phyloP scores from a whole-genome alignment of 331 rosid species.

The Acacia pycnantha region DNA sequence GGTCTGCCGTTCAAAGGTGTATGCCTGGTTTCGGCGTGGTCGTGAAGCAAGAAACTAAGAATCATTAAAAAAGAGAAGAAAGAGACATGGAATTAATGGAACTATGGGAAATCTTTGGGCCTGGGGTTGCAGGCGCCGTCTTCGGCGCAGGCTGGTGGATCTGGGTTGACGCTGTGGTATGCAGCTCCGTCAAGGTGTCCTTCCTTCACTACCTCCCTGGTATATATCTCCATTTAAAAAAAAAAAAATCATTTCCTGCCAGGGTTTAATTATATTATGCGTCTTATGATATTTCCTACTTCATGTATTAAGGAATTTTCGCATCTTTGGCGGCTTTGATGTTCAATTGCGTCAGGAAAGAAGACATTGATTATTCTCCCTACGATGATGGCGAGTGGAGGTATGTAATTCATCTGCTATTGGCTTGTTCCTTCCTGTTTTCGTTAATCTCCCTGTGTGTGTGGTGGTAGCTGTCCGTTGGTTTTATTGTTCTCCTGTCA shows the following conservation, averaged over 20 bases:
- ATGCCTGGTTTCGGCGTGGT: not conserved
- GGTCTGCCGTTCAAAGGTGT: not conserved
- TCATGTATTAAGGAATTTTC: slow-evolving; percentile 55
- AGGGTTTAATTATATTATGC: slow-evolving; percentile 49
- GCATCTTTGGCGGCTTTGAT: slow-evolving; percentile 92
- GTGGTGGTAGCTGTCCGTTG: not conserved
- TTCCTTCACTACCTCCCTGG: slow-evolving; percentile 97
- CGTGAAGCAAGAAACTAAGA: not conserved
- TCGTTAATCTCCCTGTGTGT: too few relatives aligned
- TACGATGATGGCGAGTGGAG: slow-evolving; percentile 99
- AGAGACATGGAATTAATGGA: slow-evolving; percentile 29
- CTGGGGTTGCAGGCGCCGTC: slow-evolving; percentile 62
- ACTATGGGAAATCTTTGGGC: slow-evolving; percentile 71
- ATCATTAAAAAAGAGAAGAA: not conserved
- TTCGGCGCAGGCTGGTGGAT: slow-evolving; percentile 83
- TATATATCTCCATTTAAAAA: not conserved
- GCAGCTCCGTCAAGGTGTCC: slow-evolving; percentile 71
- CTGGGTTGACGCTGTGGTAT: slow-evolving; percentile 77
- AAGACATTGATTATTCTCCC: slow-evolving; percentile 92
- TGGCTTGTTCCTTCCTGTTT: slow-evolving; percentile 25
- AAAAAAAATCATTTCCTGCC: not conserved
- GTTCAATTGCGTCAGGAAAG: slow-evolving; percentile 97
- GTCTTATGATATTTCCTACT: not conserved
- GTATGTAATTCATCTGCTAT: slow-evolving; percentile 33
- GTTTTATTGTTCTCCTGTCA: not conserved